phyloP scores from a whole-genome alignment of 1,284 basidiomycete genomes.

The Porphyrellus sp. region DNA sequence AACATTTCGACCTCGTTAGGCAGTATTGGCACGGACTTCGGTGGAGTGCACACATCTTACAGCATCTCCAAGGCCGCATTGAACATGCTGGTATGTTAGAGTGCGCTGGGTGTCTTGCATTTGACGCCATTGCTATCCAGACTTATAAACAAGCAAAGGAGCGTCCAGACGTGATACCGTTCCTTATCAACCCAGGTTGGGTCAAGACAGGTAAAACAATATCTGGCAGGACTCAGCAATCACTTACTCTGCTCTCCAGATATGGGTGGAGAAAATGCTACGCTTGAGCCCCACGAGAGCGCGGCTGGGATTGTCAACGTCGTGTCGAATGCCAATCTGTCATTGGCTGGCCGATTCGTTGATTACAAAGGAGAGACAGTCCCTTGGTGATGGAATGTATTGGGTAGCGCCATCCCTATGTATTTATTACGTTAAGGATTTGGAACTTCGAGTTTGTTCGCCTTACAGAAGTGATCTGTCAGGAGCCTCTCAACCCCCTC shows the following conservation, averaged over 20 bases:
- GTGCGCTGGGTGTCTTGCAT: neutral
- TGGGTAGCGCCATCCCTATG: no score
- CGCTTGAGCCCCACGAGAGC: conserved; percentile 14
- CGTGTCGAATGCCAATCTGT: conserved; percentile 5
- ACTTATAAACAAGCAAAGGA: conserved; percentile 21
- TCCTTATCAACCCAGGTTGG: conserved; percentile 19
- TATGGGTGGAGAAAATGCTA: conserved; percentile 10
- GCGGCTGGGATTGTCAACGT: conserved; percentile 16
- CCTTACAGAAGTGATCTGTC: no score
- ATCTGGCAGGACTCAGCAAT: no score
- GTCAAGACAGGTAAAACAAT: conserved; percentile 15
- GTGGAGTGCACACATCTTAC: conserved; percentile 9
- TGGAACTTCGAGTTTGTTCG: no score
- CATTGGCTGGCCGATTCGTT: conserved; percentile 11
- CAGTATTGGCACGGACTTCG: conserved; percentile 23
- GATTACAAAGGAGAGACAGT: conserved; percentile 13
- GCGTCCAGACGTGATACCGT: conserved; percentile 14
- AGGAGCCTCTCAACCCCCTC: no score
- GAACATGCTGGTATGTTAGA: conserved; percentile 17
- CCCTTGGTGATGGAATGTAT: conserved; percentile 11
- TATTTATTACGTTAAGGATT: no score
- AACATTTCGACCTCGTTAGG: conserved; percentile 28
- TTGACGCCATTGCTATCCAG: neutral
- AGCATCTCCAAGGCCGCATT: conserved; percentile 18
- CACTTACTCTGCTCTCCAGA: conserved; percentile 6